Conservation (phyloP, 192 early-diverging fungal species). For the Lobulomyces angularis region DNA sequence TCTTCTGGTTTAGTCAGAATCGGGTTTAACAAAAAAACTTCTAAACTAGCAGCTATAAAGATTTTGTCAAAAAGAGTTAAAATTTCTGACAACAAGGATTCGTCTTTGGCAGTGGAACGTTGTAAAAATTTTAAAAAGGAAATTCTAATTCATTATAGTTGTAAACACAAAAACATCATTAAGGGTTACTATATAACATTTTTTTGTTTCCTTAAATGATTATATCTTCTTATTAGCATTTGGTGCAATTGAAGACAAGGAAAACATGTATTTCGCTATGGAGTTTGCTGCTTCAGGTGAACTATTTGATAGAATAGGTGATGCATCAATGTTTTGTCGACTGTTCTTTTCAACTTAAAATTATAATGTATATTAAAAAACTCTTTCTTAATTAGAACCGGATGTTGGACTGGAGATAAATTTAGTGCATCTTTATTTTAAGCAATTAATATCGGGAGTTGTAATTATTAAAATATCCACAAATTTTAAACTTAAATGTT, state of each 20-base stretch:
- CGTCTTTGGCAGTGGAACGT: no score
- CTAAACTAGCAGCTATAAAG: no score
- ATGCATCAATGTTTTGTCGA: neutral
- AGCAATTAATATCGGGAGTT: conserved; percentile 53
- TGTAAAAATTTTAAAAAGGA: no score
- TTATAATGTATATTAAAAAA: neutral
- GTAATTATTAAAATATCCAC: conserved; percentile 15
- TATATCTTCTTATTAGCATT: no score
- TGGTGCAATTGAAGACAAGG: conserved; percentile 37
- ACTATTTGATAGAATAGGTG: conserved; percentile 61
- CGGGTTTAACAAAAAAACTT: no score
- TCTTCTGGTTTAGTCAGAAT: no score
- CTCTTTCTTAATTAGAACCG: conserved; percentile 29
- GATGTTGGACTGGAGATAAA: conserved; percentile 59
- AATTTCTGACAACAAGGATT: no score
- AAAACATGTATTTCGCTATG: conserved; percentile 42
- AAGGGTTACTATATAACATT: no score
- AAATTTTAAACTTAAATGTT: neutral
- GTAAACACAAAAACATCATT: no score
- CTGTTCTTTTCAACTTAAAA: neutral
- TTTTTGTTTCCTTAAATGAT: no score
- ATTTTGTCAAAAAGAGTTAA: no score
- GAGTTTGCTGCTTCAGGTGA: conserved; percentile 59
- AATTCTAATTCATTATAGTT: no score
- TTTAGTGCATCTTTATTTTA: conserved; percentile 61